phyloP scores from a whole-genome alignment of 306 rosid species.

The Prunus mira region DNA sequence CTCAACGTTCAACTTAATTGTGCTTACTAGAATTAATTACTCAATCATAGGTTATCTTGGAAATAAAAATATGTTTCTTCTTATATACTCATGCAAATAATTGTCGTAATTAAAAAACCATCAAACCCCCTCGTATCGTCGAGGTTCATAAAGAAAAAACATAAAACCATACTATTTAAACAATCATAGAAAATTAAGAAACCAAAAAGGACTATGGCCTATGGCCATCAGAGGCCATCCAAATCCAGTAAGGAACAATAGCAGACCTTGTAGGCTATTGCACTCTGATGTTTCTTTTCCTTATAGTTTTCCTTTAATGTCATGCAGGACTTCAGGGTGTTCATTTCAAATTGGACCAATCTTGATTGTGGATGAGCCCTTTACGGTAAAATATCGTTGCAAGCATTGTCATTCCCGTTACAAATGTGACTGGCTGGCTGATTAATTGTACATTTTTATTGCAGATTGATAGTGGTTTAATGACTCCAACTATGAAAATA shows the following conservation, averaged over 20 bases:
- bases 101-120: background rate
- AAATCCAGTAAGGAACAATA: too few species aligned
- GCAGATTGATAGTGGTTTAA: slow-evolving; percentile 79
- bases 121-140: too few species aligned
- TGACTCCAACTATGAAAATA: slow-evolving; percentile 94
- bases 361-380: slow-evolving; percentile 69
- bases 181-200: background rate
- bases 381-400: slow-evolving; percentile 56
- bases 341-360: slow-evolving; percentile 90
- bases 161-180: too few species aligned
- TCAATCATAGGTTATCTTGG: background rate
- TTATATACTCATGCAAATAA: background rate
- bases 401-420: background rate
- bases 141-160: too few species aligned
- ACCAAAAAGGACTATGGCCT: background rate
- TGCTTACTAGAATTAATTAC: background rate
- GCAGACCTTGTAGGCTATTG: background rate
- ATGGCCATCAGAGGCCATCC: background rate
- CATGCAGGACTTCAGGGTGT: slow-evolving; percentile 66
- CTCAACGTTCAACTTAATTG: background rate
- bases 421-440: slow-evolving; percentile 14
- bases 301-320: slow-evolving; percentile 2
- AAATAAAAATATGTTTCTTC: background rate
- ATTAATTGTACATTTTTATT: slow-evolving; percentile 20
- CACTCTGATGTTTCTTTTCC: background rate